These are phyloP conservation scores for Stephanocyclus meneghinianus DNA, from an alignment of 352 stramenopile species.

Conservation along the genomic window DNA sequence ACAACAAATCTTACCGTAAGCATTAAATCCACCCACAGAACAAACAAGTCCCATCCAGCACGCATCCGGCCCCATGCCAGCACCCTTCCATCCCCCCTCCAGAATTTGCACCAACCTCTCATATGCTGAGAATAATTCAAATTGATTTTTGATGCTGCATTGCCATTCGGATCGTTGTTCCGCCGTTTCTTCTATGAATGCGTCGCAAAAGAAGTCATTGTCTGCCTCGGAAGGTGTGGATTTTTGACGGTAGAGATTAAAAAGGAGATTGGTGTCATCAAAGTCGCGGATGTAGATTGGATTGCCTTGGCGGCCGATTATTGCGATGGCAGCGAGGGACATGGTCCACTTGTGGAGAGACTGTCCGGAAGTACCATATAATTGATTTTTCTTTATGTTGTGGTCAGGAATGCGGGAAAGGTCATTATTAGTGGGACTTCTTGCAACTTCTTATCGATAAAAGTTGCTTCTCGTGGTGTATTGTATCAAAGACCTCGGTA, in stretches of 20 bases:
- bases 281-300: conserved; percentile 42
- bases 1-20: conserved; percentile 31
- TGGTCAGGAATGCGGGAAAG: no score
- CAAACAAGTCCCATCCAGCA: conserved; percentile 49
- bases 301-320: conserved; percentile 27
- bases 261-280: conserved; percentile 13
- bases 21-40: conserved; percentile 40
- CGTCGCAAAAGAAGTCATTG: conserved; percentile 32
- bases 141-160: conserved; percentile 43
- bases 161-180: conserved; percentile 41
- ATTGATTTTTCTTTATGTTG: no score
- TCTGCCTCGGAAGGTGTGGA: conserved; percentile 1
- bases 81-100: conserved; percentile 38
- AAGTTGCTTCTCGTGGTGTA: no score
- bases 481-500: no score
- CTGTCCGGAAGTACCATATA: no score
- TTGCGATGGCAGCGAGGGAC: conserved; percentile 31
- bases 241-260: conserved; percentile 22
- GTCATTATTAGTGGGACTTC: no score
- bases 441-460: no score
- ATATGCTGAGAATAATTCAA: conserved; percentile 40
- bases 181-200: conserved; percentile 10
- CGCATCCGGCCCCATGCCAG: conserved; percentile 31
- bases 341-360: conserved; percentile 18
- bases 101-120: conserved; percentile 36